Evolutionary conservation across 2,329 filamentous ascomycete genomes (phyloP).

Genomic region (Trichoderma sp.): DNA sequence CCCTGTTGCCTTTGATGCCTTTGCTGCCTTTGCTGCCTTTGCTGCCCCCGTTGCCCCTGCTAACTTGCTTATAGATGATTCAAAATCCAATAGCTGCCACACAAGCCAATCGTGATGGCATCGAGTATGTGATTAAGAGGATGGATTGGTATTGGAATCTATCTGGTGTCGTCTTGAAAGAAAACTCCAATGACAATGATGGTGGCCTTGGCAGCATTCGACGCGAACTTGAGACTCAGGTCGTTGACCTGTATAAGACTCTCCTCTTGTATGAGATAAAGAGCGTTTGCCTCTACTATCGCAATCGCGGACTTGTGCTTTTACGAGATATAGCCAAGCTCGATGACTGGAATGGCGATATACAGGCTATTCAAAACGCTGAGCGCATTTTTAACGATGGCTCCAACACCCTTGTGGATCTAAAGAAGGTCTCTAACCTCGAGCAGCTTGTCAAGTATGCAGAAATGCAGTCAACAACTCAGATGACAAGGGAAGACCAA

Average conservation of each 20-base stretch:
- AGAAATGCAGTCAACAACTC: conserved; percentile 14
- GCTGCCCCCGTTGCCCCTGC: neutral
- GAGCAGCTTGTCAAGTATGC: conserved; percentile 24
- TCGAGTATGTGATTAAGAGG: conserved; percentile 42
- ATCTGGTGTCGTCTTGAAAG: conserved; percentile 36
- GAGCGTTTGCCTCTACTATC: conserved; percentile 45
- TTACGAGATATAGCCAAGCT: conserved; percentile 38
- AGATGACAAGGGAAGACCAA: conserved; percentile 31
- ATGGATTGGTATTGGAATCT: conserved; percentile 48
- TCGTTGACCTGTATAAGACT: conserved; percentile 45
- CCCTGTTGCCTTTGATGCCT: no score
- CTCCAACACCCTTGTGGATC: conserved; percentile 27
- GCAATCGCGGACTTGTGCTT: conserved; percentile 37
- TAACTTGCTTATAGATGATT: conserved; percentile 36
- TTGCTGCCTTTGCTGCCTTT: no score
- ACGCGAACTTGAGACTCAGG: conserved; percentile 33
- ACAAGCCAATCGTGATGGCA: conserved; percentile 40
- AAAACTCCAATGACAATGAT: conserved; percentile 25
- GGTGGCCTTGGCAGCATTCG: conserved; percentile 28
- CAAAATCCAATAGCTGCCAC: conserved; percentile 37
- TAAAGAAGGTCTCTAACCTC: conserved; percentile 26
- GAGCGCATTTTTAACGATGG: conserved; percentile 34
- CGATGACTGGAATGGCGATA: conserved; percentile 42
- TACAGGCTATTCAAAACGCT: conserved; percentile 37
- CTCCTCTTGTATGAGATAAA: conserved; percentile 48